Conservation (phyloP, 768 basidiomycete genomes). For the Tylopilus intermedius region DNA sequence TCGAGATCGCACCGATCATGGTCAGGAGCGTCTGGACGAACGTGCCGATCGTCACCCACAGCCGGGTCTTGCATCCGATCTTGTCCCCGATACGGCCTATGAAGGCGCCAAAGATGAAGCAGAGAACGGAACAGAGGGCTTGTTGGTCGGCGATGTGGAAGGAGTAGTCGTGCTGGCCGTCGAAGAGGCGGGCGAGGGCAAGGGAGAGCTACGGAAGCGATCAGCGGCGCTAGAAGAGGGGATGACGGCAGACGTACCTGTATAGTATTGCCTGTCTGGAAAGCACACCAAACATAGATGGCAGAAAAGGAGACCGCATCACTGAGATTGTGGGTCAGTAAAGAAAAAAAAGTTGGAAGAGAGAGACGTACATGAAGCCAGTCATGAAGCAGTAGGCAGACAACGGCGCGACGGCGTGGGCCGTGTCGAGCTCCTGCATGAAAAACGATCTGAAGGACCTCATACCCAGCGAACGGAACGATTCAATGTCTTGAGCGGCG, state of each 20-base stretch:
- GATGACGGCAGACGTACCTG: slow-evolving; percentile 38
- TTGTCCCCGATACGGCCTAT: slow-evolving; percentile 81
- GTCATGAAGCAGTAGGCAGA: slow-evolving; percentile 75
- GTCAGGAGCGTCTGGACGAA: slow-evolving; percentile 73
- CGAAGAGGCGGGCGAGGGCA: slow-evolving; percentile 78
- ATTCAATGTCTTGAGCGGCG: slow-evolving; percentile 15
- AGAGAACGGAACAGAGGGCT: slow-evolving; percentile 71
- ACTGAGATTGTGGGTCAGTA: slow-evolving; percentile 30
- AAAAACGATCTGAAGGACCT: slow-evolving; percentile 10
- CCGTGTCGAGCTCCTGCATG: slow-evolving; percentile 23
- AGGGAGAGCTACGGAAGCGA: slow-evolving; percentile 54
- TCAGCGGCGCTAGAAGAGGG: background rate
- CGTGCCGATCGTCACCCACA: slow-evolving; percentile 70
- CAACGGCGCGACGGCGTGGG: slow-evolving; percentile 45
- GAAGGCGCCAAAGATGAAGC: slow-evolving; percentile 76
- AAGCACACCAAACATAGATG: slow-evolving; percentile 80
- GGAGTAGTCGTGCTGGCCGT: slow-evolving; percentile 42
- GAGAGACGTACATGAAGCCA: slow-evolving; percentile 58
- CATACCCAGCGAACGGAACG: slow-evolving; percentile 2
- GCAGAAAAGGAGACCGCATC: slow-evolving; percentile 74
- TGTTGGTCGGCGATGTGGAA: slow-evolving; percentile 84
- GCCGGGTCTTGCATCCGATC: slow-evolving; percentile 65
- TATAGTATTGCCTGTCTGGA: slow-evolving; percentile 75
- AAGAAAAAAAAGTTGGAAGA: background rate
- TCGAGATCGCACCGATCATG: slow-evolving; percentile 62